phyloP scores from a whole-genome alignment of 495 filamentous ascomycete species.

The Clohesyomyces aquaticus region DNA sequence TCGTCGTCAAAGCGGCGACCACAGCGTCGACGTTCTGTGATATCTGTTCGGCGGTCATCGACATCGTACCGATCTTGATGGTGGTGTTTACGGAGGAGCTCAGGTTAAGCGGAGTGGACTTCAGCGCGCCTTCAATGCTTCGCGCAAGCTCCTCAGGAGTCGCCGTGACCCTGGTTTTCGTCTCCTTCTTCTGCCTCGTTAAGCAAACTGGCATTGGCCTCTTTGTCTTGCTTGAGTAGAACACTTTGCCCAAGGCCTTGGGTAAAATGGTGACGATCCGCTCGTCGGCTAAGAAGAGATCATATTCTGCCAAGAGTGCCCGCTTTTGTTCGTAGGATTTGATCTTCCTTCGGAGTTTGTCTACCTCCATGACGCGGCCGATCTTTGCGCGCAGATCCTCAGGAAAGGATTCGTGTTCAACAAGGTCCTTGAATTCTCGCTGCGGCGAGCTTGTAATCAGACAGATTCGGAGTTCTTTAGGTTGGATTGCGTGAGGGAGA shows the following conservation, averaged over 20 bases:
- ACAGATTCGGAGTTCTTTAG: constrained; percentile 70
- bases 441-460: constrained; percentile 86
- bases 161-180: constrained; percentile 58
- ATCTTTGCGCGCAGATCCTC: constrained; percentile 70
- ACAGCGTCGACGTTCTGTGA: constrained; percentile 78
- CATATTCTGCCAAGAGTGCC: constrained; percentile 80
- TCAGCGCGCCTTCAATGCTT: constrained; percentile 73
- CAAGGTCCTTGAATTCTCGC: constrained; percentile 79
- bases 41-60: constrained; percentile 73
- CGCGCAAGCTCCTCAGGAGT: constrained; percentile 62
- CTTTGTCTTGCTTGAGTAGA: constrained; percentile 78
- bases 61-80: constrained; percentile 62
- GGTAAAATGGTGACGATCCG: constrained; percentile 78
- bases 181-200: constrained; percentile 62
- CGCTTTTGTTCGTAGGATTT: constrained; percentile 82
- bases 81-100: constrained; percentile 54
- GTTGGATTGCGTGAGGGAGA: constrained; percentile 68
- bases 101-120: constrained; percentile 73
- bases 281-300: constrained; percentile 86
- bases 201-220: constrained; percentile 78
- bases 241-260: constrained; percentile 77
- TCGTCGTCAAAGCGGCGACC: constrained; percentile 67
- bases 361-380: constrained; percentile 72
- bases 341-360: constrained; percentile 84
- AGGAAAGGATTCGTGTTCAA: constrained; percentile 76